Evolutionary conservation across 768 basidiomycete genomes (phyloP).

Genomic region (Porphyrellus cyaneotinctus): DNA sequence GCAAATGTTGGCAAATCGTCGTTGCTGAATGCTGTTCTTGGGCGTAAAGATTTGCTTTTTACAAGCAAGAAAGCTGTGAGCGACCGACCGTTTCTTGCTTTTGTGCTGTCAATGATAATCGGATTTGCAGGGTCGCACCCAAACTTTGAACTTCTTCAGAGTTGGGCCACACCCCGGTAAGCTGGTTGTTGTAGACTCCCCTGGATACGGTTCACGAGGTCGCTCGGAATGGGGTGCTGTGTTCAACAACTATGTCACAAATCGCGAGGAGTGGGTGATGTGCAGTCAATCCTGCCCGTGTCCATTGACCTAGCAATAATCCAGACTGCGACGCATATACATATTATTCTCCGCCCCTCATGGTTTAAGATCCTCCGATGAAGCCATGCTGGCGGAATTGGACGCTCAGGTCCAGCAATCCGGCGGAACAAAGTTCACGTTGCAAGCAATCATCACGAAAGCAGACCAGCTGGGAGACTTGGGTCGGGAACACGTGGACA

Average conservation of each 20-base stretch:
- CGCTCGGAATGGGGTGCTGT: conserved; percentile 70
- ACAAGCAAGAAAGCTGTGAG: conserved; percentile 71
- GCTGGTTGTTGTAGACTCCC: conserved; percentile 71
- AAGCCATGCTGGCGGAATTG: conserved; percentile 57
- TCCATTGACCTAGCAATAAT: not conserved
- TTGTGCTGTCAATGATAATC: not conserved
- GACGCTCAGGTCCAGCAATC: conserved; percentile 28
- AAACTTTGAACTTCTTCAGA: conserved; percentile 65
- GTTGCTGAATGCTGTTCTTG: conserved; percentile 64
- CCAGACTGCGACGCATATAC: conserved; percentile 66
- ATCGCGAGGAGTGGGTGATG: conserved; percentile 53
- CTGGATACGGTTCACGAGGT: conserved; percentile 75
- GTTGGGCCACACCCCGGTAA: conserved; percentile 55
- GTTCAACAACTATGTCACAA: conserved; percentile 61
- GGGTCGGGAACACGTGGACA: conserved; percentile 34
- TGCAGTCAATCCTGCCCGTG: not conserved
- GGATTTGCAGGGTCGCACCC: conserved; percentile 59
- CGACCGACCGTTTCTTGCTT: conserved; percentile 2
- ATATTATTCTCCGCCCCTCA: conserved; percentile 69
- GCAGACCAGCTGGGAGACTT: conserved; percentile 46
- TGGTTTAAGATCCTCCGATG: conserved; percentile 52
- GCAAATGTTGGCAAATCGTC: conserved; percentile 79
- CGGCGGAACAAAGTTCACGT: conserved; percentile 44
- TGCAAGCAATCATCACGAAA: conserved; percentile 75
- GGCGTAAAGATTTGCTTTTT: conserved; percentile 50